phyloP scores from a whole-genome alignment of 1,284 basidiomycete genomes.

The Malassezia nana region DNA sequence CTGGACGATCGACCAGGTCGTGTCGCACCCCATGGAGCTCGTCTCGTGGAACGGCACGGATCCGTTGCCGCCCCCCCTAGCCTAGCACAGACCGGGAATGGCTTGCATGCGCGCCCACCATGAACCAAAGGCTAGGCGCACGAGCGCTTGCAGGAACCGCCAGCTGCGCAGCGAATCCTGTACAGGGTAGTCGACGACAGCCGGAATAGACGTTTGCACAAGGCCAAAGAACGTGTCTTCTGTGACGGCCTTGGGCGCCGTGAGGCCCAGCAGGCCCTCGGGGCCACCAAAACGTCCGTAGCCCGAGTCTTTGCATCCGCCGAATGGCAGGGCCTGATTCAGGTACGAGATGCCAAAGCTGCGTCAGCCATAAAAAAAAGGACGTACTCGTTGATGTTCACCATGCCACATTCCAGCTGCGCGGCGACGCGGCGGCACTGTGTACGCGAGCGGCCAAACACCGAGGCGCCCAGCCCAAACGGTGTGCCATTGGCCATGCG shows the following conservation, averaged over 20 bases:
- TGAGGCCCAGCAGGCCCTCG: constrained; percentile 77
- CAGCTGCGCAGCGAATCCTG: constrained; percentile 11
- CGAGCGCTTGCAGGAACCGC: constrained; percentile 10
- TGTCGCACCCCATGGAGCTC: constrained; percentile 65
- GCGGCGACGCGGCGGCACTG: constrained; percentile 69
- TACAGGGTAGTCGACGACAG: constrained; percentile 48
- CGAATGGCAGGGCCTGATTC: constrained; percentile 88
- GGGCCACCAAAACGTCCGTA: constrained; percentile 55
- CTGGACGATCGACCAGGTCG: constrained; percentile 73
- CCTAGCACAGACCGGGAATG: background rate
- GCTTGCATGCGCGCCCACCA: background rate
- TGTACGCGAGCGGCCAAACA: constrained; percentile 74
- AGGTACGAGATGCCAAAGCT: constrained; percentile 73
- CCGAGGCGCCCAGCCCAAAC: constrained; percentile 85
- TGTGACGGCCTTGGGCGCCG: constrained; percentile 75
- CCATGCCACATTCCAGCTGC: constrained; percentile 82
- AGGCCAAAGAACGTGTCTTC: constrained; percentile 71
- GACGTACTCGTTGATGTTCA: constrained; percentile 62
- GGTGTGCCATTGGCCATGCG: constrained; percentile 77
- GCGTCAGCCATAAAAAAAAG: background rate
- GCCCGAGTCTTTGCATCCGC: constrained; percentile 61
- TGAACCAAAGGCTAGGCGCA: constrained; percentile 14
- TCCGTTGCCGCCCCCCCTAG: constrained; percentile 9
- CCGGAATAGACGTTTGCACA: constrained; percentile 73
- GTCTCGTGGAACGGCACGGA: constrained; percentile 52